phyloP scores from a whole-genome alignment of 768 basidiomycete genomes.

The Lactarius deliciosus region DNA sequence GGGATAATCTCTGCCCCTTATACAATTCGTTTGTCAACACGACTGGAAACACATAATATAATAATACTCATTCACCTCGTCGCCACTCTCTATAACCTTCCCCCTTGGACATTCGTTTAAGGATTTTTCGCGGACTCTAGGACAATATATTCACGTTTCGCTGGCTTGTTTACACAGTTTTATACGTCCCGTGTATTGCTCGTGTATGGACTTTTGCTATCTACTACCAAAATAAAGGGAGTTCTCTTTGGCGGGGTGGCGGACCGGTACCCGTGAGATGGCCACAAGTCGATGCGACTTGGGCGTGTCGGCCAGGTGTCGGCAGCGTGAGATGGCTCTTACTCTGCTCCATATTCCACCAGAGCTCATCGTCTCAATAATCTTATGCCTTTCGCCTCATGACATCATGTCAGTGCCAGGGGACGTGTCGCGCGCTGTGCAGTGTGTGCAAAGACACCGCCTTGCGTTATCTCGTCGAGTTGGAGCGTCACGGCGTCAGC shows the following conservation, averaged over 20 bases:
- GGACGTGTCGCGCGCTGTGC: constrained; percentile 18
- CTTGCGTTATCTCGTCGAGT: constrained; percentile 25
- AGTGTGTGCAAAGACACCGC: constrained; percentile 6
- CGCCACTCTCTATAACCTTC: not conserved
- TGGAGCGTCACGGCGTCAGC: constrained; percentile 21
- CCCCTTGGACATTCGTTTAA: not conserved
- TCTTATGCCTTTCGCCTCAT: constrained; percentile 7
- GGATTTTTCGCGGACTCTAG: not conserved
- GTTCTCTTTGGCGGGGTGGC: no score
- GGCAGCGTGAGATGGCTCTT: constrained; percentile 2
- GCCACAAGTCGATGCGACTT: no score
- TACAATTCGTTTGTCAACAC: constrained; percentile 18
- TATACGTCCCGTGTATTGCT: not conserved
- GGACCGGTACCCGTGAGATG: not conserved
- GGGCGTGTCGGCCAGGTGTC: no score
- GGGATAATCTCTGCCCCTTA: constrained; percentile 22
- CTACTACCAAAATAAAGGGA: not conserved
- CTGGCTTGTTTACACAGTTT: not conserved
- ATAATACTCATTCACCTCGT: not conserved
- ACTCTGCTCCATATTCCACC: constrained; percentile 18
- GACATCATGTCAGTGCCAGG: constrained; percentile 20
- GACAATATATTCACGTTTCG: not conserved
- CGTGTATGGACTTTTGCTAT: not conserved
- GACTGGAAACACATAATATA: not conserved
- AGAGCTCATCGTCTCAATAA: constrained; percentile 19